Evolutionary conservation across 805 yeast genomes (phyloP).

Genomic region (Candida corydali): DNA sequence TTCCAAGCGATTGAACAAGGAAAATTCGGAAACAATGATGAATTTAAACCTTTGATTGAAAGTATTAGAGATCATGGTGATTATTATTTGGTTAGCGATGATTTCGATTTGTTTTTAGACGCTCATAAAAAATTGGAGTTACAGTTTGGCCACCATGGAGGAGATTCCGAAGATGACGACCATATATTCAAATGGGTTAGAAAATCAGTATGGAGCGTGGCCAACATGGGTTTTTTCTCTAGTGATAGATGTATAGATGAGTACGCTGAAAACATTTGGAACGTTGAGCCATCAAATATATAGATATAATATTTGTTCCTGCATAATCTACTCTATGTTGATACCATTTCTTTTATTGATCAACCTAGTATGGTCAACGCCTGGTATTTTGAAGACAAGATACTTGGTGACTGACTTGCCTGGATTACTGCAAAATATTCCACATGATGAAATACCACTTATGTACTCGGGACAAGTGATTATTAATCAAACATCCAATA

Average conservation of each 20-base stretch:
- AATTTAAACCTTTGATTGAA: slow-evolving; percentile 65
- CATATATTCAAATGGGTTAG: slow-evolving; percentile 67
- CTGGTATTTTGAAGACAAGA: no score
- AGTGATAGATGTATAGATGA: slow-evolving; percentile 89
- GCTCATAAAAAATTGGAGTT: slow-evolving; percentile 76
- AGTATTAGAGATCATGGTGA: slow-evolving; percentile 74
- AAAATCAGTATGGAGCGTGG: slow-evolving; percentile 74
- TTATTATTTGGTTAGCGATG: slow-evolving; percentile 82
- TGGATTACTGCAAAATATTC: slow-evolving; percentile 30
- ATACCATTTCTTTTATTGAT: no score
- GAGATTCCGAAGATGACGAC: slow-evolving; percentile 42
- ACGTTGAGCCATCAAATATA: slow-evolving; percentile 63
- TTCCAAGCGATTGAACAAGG: slow-evolving; percentile 66
- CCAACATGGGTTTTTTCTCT: slow-evolving; percentile 90
- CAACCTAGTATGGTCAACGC: no score
- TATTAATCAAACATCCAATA: slow-evolving; percentile 47
- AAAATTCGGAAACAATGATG: slow-evolving; percentile 64
- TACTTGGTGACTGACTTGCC: slow-evolving; percentile 33
- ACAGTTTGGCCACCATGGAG: slow-evolving; percentile 51
- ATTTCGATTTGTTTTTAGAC: slow-evolving; percentile 80
- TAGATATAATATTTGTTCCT: no score
- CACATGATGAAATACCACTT: slow-evolving; percentile 32
- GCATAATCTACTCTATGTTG: no score
- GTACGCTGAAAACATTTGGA: slow-evolving; percentile 91
- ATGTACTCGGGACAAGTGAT: slow-evolving; percentile 70